Percentiles rank a stretch among this genome's conserved stretches.
These are phyloP conservation scores for Grammothele lineata DNA, from an alignment of 768 basidiomycete species.

Conservation along the genomic window DNA sequence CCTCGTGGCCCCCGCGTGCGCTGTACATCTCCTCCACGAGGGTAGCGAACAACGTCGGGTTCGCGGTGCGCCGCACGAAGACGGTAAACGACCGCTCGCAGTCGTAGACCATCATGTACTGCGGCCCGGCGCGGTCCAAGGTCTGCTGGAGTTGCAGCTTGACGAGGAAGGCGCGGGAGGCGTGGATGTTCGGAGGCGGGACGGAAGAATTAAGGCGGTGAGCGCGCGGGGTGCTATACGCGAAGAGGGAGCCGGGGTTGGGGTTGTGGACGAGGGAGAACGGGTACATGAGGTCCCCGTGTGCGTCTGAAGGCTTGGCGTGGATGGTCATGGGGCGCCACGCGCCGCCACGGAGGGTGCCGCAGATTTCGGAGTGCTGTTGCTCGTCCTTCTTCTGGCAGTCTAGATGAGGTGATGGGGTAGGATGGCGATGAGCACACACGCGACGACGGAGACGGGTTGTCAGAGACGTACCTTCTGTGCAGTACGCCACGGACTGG, in stretches of 20 bases:
- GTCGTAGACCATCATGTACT: slow-evolving; percentile 33
- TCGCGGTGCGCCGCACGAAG: slow-evolving; percentile 23
- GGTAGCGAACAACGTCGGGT: slow-evolving; percentile 14
- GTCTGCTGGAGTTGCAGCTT: slow-evolving; percentile 34
- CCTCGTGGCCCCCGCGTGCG: slow-evolving; percentile 13
- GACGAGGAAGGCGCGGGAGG: slow-evolving; percentile 32
- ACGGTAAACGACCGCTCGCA: slow-evolving; percentile 33
- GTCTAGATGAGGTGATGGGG: slow-evolving; percentile 21
- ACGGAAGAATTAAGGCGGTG: background rate
- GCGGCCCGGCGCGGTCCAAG: background rate
- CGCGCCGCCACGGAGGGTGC: slow-evolving; percentile 32
- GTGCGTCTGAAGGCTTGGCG: background rate
- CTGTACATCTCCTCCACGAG: slow-evolving; percentile 17
- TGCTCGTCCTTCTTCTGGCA: slow-evolving; percentile 39
- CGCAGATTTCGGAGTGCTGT: slow-evolving; percentile 32
- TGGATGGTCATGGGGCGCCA: slow-evolving; percentile 29
- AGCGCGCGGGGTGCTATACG: background rate
- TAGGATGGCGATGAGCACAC: too few relatives aligned
- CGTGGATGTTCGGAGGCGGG: slow-evolving; percentile 29
- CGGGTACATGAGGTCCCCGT: background rate
- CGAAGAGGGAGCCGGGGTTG: too few relatives aligned
- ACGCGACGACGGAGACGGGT: too few relatives aligned
- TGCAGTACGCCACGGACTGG: slow-evolving; percentile 33
- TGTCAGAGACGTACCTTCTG: slow-evolving; percentile 25
- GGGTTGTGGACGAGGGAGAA: too few relatives aligned